Base-by-base conservation (phyloP, 306 rosid genomes). In the Dalbergia cochinchinensis region DNA sequence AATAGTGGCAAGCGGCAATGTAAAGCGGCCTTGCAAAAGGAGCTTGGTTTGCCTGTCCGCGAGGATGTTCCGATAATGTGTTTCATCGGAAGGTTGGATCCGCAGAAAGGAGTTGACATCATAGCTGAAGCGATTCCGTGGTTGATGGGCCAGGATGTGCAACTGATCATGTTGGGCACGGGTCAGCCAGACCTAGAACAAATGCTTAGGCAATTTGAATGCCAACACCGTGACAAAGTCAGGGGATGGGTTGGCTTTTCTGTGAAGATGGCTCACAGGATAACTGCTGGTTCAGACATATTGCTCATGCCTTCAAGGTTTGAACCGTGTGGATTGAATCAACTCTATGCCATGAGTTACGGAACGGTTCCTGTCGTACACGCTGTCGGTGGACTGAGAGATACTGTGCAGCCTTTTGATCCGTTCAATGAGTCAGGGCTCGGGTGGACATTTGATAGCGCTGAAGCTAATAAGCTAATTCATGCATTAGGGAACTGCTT, bases 351-450 rank as follows among this genome's bases (percentile, higher is more conserved):
- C 5, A 95, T 95, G 99, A 91, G 26, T 65, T 95, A 93, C 0
- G 98, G 99, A 70, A 95, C 99, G 1, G 41, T 93, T 71, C 99
- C 99, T 8, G 97, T 93, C 7, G 99, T 95, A n/a, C 99, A 95
- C 41, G 92, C 90, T 0, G 99, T 95, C 9, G 99, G 99, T 13
- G 99, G 99, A 69, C 87, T 95, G 48, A 88, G 85, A 76, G 99
- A 95, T 73, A 95, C 99, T 0, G 98, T 95, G 74, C 81, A 79
- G 68, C 90, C 94, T 44, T 95, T 95, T 54, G 79, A 95, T 84
- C 98, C 98, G 0, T 93, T 62, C 0, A 81, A 82, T 0, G 99
- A 95, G 69, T 86, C 96, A 0, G 99, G 99, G 8, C 78, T 85
- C 5, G 99, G 99, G 10, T 95, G 98, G 98, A 90, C 94, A 16